Evolutionary conservation across 148 eudicot genomes (phyloP), one percentile per base, ranked within the genome.

Genomic region (Hydrangea macrophylla): DNA sequence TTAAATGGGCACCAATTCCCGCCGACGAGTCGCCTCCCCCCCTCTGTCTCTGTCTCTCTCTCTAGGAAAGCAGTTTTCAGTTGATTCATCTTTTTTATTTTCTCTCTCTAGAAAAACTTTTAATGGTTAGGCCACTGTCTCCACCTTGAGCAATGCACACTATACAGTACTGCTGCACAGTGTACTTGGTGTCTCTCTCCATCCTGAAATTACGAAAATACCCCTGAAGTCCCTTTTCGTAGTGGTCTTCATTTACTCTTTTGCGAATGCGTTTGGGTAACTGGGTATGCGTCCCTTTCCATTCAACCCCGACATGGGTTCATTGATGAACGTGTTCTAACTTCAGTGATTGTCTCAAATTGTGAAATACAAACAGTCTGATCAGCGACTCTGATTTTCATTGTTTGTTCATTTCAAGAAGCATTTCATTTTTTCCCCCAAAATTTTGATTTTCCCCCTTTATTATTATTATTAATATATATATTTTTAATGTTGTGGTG

Each of bases 121-220:
- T 32, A 69, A 55, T 60, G 54, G 68, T 37, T n/a, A 33, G 37
- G 22, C 31, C 55, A 35, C n/a, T 40, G 60, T 55, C 56, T 61
- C 58, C 25, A 15, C 65, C 78, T 75, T 53, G 68, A 71, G 67
- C 71, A 18, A 70, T 75, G 73, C 30, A 58, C 65, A 18, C 30
- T 28, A 8, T 37, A 3, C 55, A n/a, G n/a, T n/a, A 18, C 20
- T n/a, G 42, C 13, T 48, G 44, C 73, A 39, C 69, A 20, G 62
- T 39, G 39, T 39, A 39, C 57, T 55, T 63, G 7, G 22, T 53
- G 51, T 56, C 28, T 22, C 18, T 60, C 20, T 35, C 11, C 58
- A n/a, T 12, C 18, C 22, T 12, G 22, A 27, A 55, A 28, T 71
- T 27, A 71, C 75, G 20, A 22, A 39, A 40, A 35, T 55, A 37